Evolutionary conservation across 2,329 filamentous ascomycete species (phyloP).

Genomic region (Colletotrichum sp.): DNA sequence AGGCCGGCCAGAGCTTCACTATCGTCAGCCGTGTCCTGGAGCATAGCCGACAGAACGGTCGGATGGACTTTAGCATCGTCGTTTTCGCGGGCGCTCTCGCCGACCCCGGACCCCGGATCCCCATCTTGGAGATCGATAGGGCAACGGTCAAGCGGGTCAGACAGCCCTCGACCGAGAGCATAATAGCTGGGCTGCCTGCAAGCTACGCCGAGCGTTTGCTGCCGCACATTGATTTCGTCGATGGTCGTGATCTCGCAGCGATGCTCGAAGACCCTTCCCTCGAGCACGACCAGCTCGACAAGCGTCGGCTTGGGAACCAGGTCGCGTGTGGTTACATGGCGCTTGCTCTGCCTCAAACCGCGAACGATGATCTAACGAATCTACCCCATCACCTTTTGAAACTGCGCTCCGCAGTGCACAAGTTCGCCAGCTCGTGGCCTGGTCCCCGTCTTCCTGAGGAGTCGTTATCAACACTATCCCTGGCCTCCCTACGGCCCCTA

Average conservation of each 20-base stretch:
- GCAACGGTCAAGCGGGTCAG: neutral
- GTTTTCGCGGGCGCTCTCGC: conserved; percentile 21
- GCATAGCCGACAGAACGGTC: conserved; percentile 27
- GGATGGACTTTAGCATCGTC: conserved; percentile 28
- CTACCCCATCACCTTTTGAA: conserved; percentile 25
- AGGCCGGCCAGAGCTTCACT: conserved; percentile 21
- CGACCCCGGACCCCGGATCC: neutral
- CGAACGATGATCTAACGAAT: conserved; percentile 19
- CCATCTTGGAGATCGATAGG: neutral
- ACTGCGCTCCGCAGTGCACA: neutral
- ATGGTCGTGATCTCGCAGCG: conserved; percentile 25
- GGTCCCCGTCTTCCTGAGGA: neutral
- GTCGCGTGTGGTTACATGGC: conserved; percentile 25
- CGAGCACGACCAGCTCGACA: conserved; percentile 25
- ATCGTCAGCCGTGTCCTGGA: conserved; percentile 27
- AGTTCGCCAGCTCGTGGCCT: neutral
- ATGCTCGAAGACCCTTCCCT: conserved; percentile 30
- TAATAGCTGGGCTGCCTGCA: conserved; percentile 24
- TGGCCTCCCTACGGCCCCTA: neutral
- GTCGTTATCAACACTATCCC: neutral
- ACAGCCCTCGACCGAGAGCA: neutral
- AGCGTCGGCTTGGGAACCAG: conserved; percentile 20
- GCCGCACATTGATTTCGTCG: conserved; percentile 23
- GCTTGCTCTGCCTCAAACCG: conserved; percentile 23
- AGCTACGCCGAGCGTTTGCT: conserved; percentile 30